Conservation (phyloP, 306 rosid genomes). For the Acacia melanoxylon region DNA sequence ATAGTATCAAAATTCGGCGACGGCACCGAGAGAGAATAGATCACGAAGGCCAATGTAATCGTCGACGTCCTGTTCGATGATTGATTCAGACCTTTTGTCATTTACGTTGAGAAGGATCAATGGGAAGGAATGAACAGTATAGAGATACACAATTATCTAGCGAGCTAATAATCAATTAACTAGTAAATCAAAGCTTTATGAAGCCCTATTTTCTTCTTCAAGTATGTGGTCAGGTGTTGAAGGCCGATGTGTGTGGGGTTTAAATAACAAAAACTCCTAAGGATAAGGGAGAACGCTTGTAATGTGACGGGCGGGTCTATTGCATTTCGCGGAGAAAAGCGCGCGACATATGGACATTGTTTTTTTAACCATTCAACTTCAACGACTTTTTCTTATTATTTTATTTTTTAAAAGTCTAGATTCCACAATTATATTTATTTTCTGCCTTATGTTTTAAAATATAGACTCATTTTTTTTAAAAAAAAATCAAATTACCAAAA, state of each 20-base stretch:
- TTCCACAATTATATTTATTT: too few relatives aligned
- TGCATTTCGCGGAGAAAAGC: not conserved
- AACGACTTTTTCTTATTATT: not conserved
- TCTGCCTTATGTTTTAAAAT: too few relatives aligned
- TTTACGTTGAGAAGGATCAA: constrained; percentile 41
- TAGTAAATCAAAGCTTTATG: not conserved
- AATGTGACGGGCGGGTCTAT: not conserved
- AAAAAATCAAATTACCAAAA: too few relatives aligned
- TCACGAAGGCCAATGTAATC: constrained; percentile 27
- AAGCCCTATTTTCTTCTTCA: not conserved
- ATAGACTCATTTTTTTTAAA: too few relatives aligned
- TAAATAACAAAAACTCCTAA: not conserved
- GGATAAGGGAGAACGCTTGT: not conserved
- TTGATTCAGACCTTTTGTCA: constrained; percentile 56
- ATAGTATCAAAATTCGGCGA: constrained; percentile 41
- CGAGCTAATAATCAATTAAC: too few relatives aligned
- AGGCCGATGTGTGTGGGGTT: not conserved
- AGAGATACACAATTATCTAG: too few relatives aligned
- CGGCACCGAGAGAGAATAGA: constrained; percentile 38
- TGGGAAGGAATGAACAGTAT: not conserved
- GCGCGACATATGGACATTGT: not conserved
- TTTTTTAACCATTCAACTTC: not conserved
- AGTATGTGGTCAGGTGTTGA: too few relatives aligned
- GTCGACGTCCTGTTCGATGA: not conserved
- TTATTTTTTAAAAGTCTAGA: too few relatives aligned